These are phyloP conservation scores for Spizellomyces punctatus DNA, from an alignment of 192 early-diverging fungal genomes.

Conservation along the genomic window DNA sequence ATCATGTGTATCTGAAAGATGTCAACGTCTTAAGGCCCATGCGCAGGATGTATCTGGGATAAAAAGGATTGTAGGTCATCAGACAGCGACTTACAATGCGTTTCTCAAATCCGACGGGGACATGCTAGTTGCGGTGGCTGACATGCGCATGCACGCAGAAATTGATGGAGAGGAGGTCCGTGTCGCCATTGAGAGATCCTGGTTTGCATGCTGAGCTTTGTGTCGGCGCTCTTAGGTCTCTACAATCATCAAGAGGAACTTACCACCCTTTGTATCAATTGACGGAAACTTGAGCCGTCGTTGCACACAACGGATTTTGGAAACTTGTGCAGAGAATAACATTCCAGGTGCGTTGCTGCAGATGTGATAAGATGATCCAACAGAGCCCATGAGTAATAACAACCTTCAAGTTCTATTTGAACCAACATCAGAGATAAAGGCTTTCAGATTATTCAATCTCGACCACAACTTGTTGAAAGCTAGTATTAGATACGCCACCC, in stretches of 20 bases:
- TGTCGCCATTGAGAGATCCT: slow-evolving; percentile 15
- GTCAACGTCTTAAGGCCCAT: too few relatives aligned
- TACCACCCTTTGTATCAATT: slow-evolving; percentile 61
- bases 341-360: slow-evolving; percentile 47
- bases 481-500: slow-evolving; percentile 63
- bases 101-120: slow-evolving; percentile 72
- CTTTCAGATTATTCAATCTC: slow-evolving; percentile 47
- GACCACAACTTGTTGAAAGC: slow-evolving; percentile 2
- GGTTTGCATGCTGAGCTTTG: too few relatives aligned
- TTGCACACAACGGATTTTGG: slow-evolving; percentile 48
- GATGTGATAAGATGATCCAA: neutral
- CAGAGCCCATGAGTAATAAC: neutral
- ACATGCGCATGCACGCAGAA: slow-evolving; percentile 83
- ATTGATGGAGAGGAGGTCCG: slow-evolving; percentile 34
- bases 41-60: neutral
- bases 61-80: neutral
- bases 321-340: slow-evolving; percentile 28
- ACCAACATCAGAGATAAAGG: slow-evolving; percentile 89
- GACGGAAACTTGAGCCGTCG: slow-evolving; percentile 72
- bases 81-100: slow-evolving; percentile 82
- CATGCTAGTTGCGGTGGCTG: slow-evolving; percentile 81
- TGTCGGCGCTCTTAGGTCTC: too few relatives aligned
- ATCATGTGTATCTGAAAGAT: too few relatives aligned
- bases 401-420: slow-evolving; percentile 69
- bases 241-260: neutral